Percentiles rank a stretch among this genome's conserved stretches.
phyloP scores from a whole-genome alignment of 169 alveolate species.

The Plasmodium blacklocki region DNA sequence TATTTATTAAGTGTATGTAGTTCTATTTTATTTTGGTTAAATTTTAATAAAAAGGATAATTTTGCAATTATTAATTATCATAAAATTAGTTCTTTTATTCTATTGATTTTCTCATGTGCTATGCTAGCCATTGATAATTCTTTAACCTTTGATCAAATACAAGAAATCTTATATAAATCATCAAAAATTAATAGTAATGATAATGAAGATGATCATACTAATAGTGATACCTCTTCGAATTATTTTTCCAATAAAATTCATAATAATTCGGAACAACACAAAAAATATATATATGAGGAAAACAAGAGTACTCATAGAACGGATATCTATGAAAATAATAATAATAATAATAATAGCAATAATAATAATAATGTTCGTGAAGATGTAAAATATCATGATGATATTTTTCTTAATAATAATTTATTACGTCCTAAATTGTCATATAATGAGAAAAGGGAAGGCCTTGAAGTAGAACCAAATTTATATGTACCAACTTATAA shows the following conservation, averaged over 20 bases:
- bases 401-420: not conserved
- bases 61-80: slow-evolving; percentile 82
- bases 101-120: slow-evolving; percentile 66
- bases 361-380: not conserved
- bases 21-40: slow-evolving; percentile 83
- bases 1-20: slow-evolving; percentile 80
- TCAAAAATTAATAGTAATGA: slow-evolving; percentile 55
- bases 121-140: slow-evolving; percentile 67
- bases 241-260: slow-evolving; percentile 30
- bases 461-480: too few relatives aligned
- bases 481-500: not conserved
- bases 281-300: not conserved
- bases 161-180: slow-evolving; percentile 69
- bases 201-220: slow-evolving; percentile 13
- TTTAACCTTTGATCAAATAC: slow-evolving; percentile 62
- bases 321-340: not conserved
- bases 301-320: too few relatives aligned
- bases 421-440: not conserved
- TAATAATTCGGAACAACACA: slow-evolving; percentile 13
- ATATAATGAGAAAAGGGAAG: too few relatives aligned
- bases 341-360: not conserved
- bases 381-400: not conserved
- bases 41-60: slow-evolving; percentile 81
- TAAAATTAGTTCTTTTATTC: slow-evolving; percentile 69
- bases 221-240: slow-evolving; percentile 23